Conservation (phyloP, 305 asterid genomes). For the Fraxinus platypoda region DNA sequence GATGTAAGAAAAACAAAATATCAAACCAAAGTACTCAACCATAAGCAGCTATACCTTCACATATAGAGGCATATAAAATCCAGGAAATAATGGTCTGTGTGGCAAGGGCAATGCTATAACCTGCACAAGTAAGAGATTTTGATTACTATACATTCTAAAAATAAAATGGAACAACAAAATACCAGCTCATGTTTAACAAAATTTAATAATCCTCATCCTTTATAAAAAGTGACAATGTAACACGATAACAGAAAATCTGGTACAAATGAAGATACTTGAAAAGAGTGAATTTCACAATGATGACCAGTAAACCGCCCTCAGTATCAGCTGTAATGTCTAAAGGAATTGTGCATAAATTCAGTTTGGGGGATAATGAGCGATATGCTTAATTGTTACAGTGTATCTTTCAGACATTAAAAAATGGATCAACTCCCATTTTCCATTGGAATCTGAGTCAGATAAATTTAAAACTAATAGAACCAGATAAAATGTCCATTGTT, state of each 20-base stretch:
- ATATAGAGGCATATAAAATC: slow-evolving; percentile 91
- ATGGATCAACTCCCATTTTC: neutral
- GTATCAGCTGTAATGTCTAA: neutral
- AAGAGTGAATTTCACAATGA: neutral
- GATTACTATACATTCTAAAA: slow-evolving; percentile 14
- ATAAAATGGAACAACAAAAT: neutral
- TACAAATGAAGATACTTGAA: neutral
- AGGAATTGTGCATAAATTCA: neutral
- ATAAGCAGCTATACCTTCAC: slow-evolving; percentile 70
- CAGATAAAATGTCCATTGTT: neutral
- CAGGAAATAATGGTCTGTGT: slow-evolving; percentile 88
- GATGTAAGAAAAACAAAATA: neutral
- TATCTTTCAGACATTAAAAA: neutral
- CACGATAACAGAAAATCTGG: neutral
- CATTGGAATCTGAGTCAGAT: neutral
- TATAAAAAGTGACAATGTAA: neutral
- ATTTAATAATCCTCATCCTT: neutral
- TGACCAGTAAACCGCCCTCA: neutral
- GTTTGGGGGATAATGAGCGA: neutral
- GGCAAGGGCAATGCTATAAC: slow-evolving; percentile 79
- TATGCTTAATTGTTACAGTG: neutral
- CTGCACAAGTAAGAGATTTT: slow-evolving; percentile 37
- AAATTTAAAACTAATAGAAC: slow-evolving; percentile 8
- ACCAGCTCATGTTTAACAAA: neutral
- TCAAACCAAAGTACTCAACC: neutral